These are phyloP conservation scores for Kwoniella sp. DNA, from an alignment of 768 basidiomycete genomes.

Conservation along the genomic window DNA sequence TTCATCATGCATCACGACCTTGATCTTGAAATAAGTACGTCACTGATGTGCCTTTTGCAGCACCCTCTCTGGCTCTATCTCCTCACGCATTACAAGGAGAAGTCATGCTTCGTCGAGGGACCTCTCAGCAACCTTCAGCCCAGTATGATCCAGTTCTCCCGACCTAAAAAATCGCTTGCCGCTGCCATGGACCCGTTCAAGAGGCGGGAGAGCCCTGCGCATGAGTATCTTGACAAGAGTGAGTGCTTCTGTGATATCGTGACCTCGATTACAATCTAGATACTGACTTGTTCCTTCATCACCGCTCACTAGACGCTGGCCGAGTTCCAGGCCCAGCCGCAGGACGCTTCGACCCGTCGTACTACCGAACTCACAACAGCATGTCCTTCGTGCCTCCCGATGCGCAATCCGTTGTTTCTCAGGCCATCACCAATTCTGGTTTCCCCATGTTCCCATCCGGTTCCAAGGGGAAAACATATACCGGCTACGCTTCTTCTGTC, in stretches of 20 bases:
- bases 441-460: slow-evolving; percentile 66
- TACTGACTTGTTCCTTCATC: not conserved
- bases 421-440: slow-evolving; percentile 72
- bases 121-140: slow-evolving; percentile 93
- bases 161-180: slow-evolving; percentile 82
- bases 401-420: slow-evolving; percentile 91
- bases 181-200: slow-evolving; percentile 93
- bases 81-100: slow-evolving; percentile 98
- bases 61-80: slow-evolving; percentile 99
- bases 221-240: slow-evolving; percentile 66
- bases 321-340: slow-evolving; percentile 74
- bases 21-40: not conserved
- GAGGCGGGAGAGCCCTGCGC: slow-evolving; percentile 86
- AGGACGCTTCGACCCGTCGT: slow-evolving; percentile 91
- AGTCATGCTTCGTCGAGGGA: slow-evolving; percentile 88
- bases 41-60: slow-evolving; percentile 58
- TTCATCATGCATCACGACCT: not conserved
- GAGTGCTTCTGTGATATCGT: slow-evolving; percentile 8
- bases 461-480: slow-evolving; percentile 73
- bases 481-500: slow-evolving; percentile 83
- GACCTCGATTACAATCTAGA: too few species aligned
- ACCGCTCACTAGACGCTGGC: slow-evolving; percentile 7
- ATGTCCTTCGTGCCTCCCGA: slow-evolving; percentile 79
- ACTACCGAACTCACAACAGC: slow-evolving; percentile 93
- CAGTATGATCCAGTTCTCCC: slow-evolving; percentile 99